Conservation (phyloP, 2,329 filamentous ascomycete species). For the Sarocladium brachiariae region DNA sequence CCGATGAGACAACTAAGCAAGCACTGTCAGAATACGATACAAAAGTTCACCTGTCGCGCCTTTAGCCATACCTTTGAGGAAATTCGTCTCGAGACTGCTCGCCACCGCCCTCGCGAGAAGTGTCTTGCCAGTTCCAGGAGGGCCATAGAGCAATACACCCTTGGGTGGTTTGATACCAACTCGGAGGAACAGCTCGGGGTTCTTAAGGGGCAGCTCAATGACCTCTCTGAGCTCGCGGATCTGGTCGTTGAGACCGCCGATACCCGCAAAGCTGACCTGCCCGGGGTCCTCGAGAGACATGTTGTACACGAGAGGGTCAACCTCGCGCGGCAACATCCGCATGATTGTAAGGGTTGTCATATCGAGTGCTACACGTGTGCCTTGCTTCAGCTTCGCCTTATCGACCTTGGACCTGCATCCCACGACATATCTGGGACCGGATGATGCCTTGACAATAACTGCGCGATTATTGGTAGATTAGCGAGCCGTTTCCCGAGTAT, state of each 20-base stretch:
- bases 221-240: constrained; percentile 96
- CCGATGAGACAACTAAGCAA: constrained; percentile 80
- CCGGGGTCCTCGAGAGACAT: constrained; percentile 98
- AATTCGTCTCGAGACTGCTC: constrained; percentile 95
- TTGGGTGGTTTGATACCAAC: constrained; percentile 99
- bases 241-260: constrained; percentile 96
- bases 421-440: constrained; percentile 93
- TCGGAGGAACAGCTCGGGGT: constrained; percentile 92
- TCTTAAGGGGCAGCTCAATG: constrained; percentile 96
- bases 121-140: constrained; percentile 95
- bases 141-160: constrained; percentile 91
- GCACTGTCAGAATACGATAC: constrained; percentile 12
- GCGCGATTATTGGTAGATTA: neutral
- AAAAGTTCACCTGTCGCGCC: constrained; percentile 15
- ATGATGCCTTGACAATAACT: constrained; percentile 99
- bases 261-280: constrained; percentile 95
- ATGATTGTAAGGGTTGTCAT: constrained; percentile 99
- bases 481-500: neutral
- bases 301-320: constrained; percentile 98
- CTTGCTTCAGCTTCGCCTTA: constrained; percentile 95
- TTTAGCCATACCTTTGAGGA: constrained; percentile 73
- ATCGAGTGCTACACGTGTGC: constrained; percentile 92
- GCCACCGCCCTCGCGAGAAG: constrained; percentile 89
- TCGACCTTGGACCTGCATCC: constrained; percentile 98
- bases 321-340: constrained; percentile 98